Percentiles rank a stretch among this genome's conserved stretches.
Conservation (phyloP, 768 basidiomycete genomes). For the Austroboletus festivus region DNA sequence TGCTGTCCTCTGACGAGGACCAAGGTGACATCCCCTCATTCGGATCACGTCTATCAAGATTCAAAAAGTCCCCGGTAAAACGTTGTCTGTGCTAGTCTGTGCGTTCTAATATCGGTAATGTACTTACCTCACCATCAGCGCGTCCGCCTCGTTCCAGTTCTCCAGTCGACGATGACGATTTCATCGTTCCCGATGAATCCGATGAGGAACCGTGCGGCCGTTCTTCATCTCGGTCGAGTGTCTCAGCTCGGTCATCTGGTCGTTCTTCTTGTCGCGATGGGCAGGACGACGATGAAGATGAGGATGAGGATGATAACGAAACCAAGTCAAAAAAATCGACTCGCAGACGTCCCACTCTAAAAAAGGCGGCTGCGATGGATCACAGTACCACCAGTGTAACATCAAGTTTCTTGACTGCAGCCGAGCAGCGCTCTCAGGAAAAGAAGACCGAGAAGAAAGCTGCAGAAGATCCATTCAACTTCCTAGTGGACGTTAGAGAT, state of each 20-base stretch:
- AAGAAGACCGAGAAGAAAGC: constrained; percentile 84
- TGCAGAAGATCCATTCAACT: constrained; percentile 71
- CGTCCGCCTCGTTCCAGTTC: constrained; percentile 37
- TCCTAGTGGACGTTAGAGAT: constrained; percentile 71
- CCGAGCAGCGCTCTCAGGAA: constrained; percentile 70
- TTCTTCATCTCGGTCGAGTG: constrained; percentile 43
- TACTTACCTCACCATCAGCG: constrained; percentile 30
- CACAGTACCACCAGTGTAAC: constrained; percentile 30
- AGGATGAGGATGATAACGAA: constrained; percentile 29
- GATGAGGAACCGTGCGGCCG: constrained; percentile 52
- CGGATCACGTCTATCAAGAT: constrained; percentile 57
- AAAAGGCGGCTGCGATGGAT: constrained; percentile 28
- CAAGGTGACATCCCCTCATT: constrained; percentile 47
- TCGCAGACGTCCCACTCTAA: constrained; percentile 31
- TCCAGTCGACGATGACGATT: constrained; percentile 65
- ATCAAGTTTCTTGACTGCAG: constrained; percentile 70
- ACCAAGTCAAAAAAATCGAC: constrained; percentile 38
- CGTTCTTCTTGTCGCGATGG: constrained; percentile 32
- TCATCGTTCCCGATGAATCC: constrained; percentile 65
- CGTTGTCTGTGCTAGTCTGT: constrained; percentile 37
- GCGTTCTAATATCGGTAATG: background rate
- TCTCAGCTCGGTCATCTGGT: constrained; percentile 35
- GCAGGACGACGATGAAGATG: constrained; percentile 47
- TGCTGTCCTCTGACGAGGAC: constrained; percentile 47
- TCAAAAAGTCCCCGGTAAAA: constrained; percentile 62